Evolutionary conservation across 2,329 filamentous ascomycete species (phyloP).

Genomic region (Pseudogymnoascus sp.): DNA sequence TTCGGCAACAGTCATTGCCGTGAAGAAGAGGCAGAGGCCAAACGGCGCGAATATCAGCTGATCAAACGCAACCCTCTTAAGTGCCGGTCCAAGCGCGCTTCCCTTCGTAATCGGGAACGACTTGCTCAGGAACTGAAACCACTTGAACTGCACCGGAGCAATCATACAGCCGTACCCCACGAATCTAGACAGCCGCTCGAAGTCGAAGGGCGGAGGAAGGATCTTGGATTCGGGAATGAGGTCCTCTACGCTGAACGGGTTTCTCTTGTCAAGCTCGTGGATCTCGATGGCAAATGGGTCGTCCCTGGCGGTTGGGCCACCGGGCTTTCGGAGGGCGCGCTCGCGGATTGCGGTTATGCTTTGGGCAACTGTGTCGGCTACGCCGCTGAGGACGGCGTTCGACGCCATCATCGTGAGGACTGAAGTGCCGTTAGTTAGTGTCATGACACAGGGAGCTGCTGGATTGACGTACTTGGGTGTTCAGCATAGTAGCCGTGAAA

Average conservation of each 20-base stretch:
- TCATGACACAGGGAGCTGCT: slow-evolving; percentile 3
- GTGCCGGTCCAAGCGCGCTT: slow-evolving; percentile 62
- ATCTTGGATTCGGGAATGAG: slow-evolving; percentile 55
- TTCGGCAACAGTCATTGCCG: slow-evolving; percentile 91
- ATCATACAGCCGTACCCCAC: slow-evolving; percentile 97
- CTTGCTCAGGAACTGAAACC: slow-evolving; percentile 79
- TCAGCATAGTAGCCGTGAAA: slow-evolving; percentile 94
- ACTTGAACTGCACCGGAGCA: slow-evolving; percentile 90
- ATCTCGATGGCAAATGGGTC: slow-evolving; percentile 81
- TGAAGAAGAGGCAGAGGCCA: slow-evolving; percentile 73
- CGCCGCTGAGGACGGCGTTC: slow-evolving; percentile 88
- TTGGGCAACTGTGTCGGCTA: slow-evolving; percentile 94
- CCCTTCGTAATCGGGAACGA: slow-evolving; percentile 79
- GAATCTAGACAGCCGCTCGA: slow-evolving; percentile 86
- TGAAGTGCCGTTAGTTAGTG: slow-evolving; percentile 27
- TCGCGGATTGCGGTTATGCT: slow-evolving; percentile 76
- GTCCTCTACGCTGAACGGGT: slow-evolving; percentile 56
- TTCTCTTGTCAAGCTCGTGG: slow-evolving; percentile 75
- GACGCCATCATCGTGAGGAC: slow-evolving; percentile 99
- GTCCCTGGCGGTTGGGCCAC: slow-evolving; percentile 48
- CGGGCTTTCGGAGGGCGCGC: slow-evolving; percentile 54
- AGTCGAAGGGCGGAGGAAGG: slow-evolving; percentile 81
- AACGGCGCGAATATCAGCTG: slow-evolving; percentile 90
- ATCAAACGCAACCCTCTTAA: slow-evolving; percentile 88
- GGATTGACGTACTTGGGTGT: slow-evolving; percentile 58